Evolutionary conservation across 768 basidiomycete species (phyloP).

Genomic region (Coprinellus micaceus): DNA sequence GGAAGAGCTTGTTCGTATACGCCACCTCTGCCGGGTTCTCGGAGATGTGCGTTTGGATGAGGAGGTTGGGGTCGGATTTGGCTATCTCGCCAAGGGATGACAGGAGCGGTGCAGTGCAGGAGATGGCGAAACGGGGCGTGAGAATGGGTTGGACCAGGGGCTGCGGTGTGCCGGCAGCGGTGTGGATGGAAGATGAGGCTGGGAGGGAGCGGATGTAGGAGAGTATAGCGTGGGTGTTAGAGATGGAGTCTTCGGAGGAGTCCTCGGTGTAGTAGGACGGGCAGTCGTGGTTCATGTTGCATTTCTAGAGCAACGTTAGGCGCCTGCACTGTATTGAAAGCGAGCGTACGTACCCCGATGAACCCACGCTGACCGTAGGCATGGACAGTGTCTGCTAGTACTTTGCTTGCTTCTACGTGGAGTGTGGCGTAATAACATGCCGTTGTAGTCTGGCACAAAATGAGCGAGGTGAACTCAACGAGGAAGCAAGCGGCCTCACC

Average conservation of each 20-base stretch:
- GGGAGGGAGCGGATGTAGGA: slow-evolving; percentile 60
- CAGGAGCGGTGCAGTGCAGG: slow-evolving; percentile 75
- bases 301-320: slow-evolving; percentile 51
- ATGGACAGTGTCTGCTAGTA: slow-evolving; percentile 73
- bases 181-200: slow-evolving; percentile 20
- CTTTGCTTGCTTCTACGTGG: slow-evolving; percentile 76
- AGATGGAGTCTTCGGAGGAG: slow-evolving; percentile 54
- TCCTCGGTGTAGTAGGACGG: slow-evolving; percentile 70
- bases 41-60: slow-evolving; percentile 90
- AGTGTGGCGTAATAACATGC: slow-evolving; percentile 88
- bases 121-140: slow-evolving; percentile 95
- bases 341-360: slow-evolving; percentile 56
- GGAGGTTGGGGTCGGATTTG: slow-evolving; percentile 51
- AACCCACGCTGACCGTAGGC: slow-evolving; percentile 74
- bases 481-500: slow-evolving; percentile 42
- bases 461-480: slow-evolving; percentile 2
- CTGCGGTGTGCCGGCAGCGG: slow-evolving; percentile 27
- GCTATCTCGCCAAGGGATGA: slow-evolving; percentile 59
- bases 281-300: slow-evolving; percentile 81
- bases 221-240: slow-evolving; percentile 62
- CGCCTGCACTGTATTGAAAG: background rate
- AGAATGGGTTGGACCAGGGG: slow-evolving; percentile 84
- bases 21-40: slow-evolving; percentile 77
- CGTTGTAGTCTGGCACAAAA: slow-evolving; percentile 71
- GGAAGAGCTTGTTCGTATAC: slow-evolving; percentile 65